Evolutionary conservation across 352 stramenopile genomes (phyloP), one percentile per base, ranked within the genome.

Genomic region (Globisporangium spiculum): DNA sequence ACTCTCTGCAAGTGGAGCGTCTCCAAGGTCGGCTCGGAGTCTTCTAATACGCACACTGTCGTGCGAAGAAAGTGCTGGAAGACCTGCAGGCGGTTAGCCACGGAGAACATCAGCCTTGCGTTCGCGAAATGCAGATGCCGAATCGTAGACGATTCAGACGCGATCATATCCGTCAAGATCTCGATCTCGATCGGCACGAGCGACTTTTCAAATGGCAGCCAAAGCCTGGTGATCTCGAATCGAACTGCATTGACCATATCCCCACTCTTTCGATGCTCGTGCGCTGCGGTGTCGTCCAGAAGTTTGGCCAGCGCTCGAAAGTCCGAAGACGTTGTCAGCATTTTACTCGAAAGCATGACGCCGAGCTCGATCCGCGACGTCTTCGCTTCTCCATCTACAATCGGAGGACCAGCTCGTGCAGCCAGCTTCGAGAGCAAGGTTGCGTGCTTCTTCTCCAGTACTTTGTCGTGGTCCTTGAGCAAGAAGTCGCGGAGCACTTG

Each of bases 51-150:
- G 34, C 57, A 62, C 57, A 62, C 57, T 16, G 34, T 62, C 20
- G 16, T 52, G 10, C 57, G 57, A 3, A 62, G 34, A 22, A 62
- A 26, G 20, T 62, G 34, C 57, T 62, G 57, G 34, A 62, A 62
- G 12, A 27, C 57, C n/a, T 32, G 34, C 20, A 52, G 10, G n/a
- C 57, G 57, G 3, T 62, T 46, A n/a, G 20, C 30, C 7, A 46
- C 34, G 8, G 30, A 27, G 27, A 62, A 20, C 57, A 30, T 52
- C 20, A 32, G 18, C 3, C 16, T 3, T 3, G 57, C 57, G 34
- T 34, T 52, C 20, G 8, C 20, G n/a, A 52, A 22, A 9, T 52
- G 22, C 36, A 62, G 26, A 26, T 62, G 57, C 20, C 34, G 34
- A 14, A 62, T 62, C 10, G 57, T n/a, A 4, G 20, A 44, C 12